Evolutionary conservation across 2,329 filamentous ascomycete genomes (phyloP).

Genomic region (Diplodia intermedia): DNA sequence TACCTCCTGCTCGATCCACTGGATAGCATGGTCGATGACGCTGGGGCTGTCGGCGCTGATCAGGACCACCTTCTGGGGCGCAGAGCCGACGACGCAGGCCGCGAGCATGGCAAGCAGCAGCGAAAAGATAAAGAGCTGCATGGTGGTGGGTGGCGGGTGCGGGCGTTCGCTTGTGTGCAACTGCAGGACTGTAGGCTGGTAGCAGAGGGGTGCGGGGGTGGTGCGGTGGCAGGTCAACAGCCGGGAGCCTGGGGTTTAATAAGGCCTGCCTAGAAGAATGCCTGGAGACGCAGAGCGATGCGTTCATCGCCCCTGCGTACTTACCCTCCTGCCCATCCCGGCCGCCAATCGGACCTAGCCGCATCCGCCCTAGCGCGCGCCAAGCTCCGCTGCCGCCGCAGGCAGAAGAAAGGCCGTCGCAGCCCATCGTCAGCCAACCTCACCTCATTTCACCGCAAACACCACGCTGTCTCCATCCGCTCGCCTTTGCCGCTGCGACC

Average conservation of each 20-base stretch:
- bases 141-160: slow-evolving; percentile 51
- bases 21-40: slow-evolving; percentile 74
- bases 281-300: slow-evolving; percentile 10
- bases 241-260: slow-evolving; percentile 9
- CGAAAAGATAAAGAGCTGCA: slow-evolving; percentile 69
- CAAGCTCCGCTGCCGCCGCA: slow-evolving; percentile 5
- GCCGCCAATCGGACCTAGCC: slow-evolving; percentile 8
- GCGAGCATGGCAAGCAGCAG: slow-evolving; percentile 66
- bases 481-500: slow-evolving; percentile 8
- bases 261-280: slow-evolving; percentile 17
- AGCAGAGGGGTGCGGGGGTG: background rate
- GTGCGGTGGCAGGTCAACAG: background rate
- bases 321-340: slow-evolving; percentile 22
- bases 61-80: slow-evolving; percentile 73
- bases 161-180: background rate
- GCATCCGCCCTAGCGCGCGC: slow-evolving; percentile 9
- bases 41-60: slow-evolving; percentile 75
- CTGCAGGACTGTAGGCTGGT: background rate
- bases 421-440: slow-evolving; percentile 27
- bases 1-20: slow-evolving; percentile 70
- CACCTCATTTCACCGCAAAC: slow-evolving; percentile 19
- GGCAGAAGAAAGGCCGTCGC: slow-evolving; percentile 23
- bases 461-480: slow-evolving; percentile 16
- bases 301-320: slow-evolving; percentile 24
- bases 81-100: slow-evolving; percentile 66